phyloP scores from a whole-genome alignment of 148 eudicot species.

The Polygonum aviculare region DNA sequence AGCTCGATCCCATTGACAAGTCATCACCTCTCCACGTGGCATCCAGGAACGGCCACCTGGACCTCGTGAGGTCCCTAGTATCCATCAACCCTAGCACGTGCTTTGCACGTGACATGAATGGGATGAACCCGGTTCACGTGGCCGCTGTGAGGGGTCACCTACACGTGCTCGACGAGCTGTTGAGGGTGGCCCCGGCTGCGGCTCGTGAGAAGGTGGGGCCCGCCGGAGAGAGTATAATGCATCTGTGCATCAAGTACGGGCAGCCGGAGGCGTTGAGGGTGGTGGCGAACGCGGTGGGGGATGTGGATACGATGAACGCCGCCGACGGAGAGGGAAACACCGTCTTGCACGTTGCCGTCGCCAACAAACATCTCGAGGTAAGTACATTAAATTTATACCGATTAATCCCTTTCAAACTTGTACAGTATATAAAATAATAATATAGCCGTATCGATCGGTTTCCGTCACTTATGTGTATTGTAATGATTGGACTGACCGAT shows the following conservation, averaged over 20 bases:
- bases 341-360: conserved; percentile 12
- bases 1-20: conserved; percentile 20
- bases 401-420: not conserved
- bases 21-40: conserved; percentile 35
- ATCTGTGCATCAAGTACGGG: conserved; percentile 22
- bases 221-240: conserved; percentile 16
- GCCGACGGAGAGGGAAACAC: conserved; percentile 13
- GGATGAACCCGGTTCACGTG: conserved; percentile 33
- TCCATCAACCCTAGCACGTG: conserved; percentile 16
- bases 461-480: too few relatives aligned
- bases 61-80: conserved; percentile 16
- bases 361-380: conserved; percentile 15
- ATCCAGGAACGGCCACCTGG: conserved; percentile 25
- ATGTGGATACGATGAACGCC: conserved; percentile 2
- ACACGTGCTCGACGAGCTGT: conserved; percentile 19
- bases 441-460: too few relatives aligned
- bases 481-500: too few relatives aligned
- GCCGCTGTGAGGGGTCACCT: conserved; percentile 22
- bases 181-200: conserved; percentile 11
- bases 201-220: conserved; percentile 14
- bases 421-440: too few relatives aligned
- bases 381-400: too few relatives aligned
- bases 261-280: conserved; percentile 7
- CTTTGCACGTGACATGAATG: conserved; percentile 18
- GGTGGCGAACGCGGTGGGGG: not conserved